Conservation (phyloP, 805 yeast genomes). For the Wickerhamiella sergipiensis region DNA sequence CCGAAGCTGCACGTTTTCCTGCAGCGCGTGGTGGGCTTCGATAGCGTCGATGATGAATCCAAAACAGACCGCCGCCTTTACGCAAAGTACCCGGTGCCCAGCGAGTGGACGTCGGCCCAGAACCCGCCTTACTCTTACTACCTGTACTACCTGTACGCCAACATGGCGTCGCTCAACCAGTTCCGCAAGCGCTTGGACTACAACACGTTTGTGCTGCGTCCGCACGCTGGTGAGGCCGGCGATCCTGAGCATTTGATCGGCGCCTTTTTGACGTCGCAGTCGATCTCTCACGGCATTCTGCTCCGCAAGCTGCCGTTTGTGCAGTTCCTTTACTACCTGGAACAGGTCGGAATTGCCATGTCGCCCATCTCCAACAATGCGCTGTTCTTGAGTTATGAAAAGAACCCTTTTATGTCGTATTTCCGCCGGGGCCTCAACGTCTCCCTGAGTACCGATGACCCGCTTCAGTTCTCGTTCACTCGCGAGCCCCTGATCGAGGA, state of each 20-base stretch:
- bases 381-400: constrained; percentile 85
- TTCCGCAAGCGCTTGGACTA: constrained; percentile 65
- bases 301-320: constrained; percentile 88
- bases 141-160: constrained; percentile 76
- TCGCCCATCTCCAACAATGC: constrained; percentile 97
- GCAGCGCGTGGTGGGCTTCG: constrained; percentile 93
- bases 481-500: constrained; percentile 96
- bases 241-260: constrained; percentile 93
- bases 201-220: constrained; percentile 87
- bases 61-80: constrained; percentile 75
- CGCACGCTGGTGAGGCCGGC: constrained; percentile 99
- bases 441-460: constrained; percentile 93
- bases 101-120: constrained; percentile 57
- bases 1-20: constrained; percentile 85
- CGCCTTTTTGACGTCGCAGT: constrained; percentile 78
- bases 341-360: constrained; percentile 96
- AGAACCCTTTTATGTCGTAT: constrained; percentile 85
- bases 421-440: constrained; percentile 91
- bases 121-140: constrained; percentile 98
- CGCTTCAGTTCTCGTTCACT: constrained; percentile 91
- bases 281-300: constrained; percentile 90
- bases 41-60: constrained; percentile 96
- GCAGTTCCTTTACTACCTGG: constrained; percentile 83
- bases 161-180: constrained; percentile 71
- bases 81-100: constrained; percentile 74